Conservation (phyloP, 1,284 basidiomycete species). For the Malassezia japonica region DNA sequence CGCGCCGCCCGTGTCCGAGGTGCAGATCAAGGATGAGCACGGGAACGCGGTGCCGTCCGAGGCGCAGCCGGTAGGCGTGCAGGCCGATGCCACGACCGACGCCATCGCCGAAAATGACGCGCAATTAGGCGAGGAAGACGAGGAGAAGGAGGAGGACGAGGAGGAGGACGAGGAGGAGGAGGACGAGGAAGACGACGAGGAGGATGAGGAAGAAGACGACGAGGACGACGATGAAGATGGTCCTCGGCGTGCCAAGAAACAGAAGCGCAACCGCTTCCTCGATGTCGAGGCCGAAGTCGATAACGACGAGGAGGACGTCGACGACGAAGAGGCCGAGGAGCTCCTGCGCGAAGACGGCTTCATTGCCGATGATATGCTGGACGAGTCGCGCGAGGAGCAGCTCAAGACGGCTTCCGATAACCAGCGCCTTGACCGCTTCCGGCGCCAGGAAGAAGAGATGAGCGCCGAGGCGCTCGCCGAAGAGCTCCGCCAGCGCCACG, state of each 20-base stretch:
- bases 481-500: slow-evolving; percentile 72
- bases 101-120: no score
- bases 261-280: slow-evolving; percentile 63
- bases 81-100: no score
- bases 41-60: no score
- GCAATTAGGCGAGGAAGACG: no score
- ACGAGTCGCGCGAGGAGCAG: slow-evolving; percentile 60
- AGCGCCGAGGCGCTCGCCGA: slow-evolving; percentile 79
- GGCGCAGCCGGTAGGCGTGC: no score
- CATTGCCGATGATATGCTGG: slow-evolving; percentile 60
- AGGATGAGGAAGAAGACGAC: slow-evolving; percentile 33
- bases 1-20: not conserved
- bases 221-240: slow-evolving; percentile 25
- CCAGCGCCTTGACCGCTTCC: slow-evolving; percentile 65
- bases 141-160: slow-evolving; percentile 22
- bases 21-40: not conserved
- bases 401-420: slow-evolving; percentile 57
- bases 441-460: slow-evolving; percentile 68
- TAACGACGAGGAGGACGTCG: slow-evolving; percentile 55
- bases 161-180: slow-evolving; percentile 35
- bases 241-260: slow-evolving; percentile 27
- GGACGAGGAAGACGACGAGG: slow-evolving; percentile 39
- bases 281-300: slow-evolving; percentile 82
- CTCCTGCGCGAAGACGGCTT: slow-evolving; percentile 56
- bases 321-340: slow-evolving; percentile 47